Conservation (phyloP, 169 alveolate genomes). For the Amoebophrya sp. region DNA sequence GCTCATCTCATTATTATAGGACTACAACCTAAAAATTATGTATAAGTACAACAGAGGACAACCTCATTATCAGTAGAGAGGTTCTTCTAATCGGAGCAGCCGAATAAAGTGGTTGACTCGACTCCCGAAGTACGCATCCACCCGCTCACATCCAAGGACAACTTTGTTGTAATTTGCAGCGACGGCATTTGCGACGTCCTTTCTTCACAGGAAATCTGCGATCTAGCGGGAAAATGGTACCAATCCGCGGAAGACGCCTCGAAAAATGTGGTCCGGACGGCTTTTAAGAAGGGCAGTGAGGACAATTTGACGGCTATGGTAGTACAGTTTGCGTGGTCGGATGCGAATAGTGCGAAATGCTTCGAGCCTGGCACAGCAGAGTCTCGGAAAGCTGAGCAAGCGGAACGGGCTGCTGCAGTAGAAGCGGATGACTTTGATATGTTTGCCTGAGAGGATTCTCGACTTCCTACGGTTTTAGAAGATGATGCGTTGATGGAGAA, state of each 20-base stretch:
- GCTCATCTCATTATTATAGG: too few species aligned
- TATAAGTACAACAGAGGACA: too few species aligned
- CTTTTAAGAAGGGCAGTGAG: background rate
- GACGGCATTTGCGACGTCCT: constrained; percentile 97
- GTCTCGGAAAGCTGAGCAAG: background rate
- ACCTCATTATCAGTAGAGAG: too few species aligned
- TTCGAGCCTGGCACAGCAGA: background rate
- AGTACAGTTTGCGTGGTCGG: background rate
- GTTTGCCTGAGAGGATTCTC: background rate
- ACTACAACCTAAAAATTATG: too few species aligned
- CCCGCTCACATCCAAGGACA: constrained; percentile 68
- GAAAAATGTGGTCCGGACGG: background rate
- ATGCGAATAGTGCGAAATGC: background rate
- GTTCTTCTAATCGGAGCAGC: constrained; percentile 57
- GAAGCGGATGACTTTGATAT: background rate
- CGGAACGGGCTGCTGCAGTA: background rate
- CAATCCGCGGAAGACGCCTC: background rate
- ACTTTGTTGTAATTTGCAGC: constrained; percentile 89
- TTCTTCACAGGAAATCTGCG: constrained; percentile 79
- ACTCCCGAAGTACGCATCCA: constrained; percentile 86
- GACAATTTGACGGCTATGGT: background rate
- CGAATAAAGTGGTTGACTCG: constrained; percentile 78
- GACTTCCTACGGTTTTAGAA: too few species aligned
- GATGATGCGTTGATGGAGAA: too few species aligned
- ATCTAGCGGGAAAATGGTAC: constrained; percentile 57